These are phyloP conservation scores for Microascus cirrosus DNA, from an alignment of 2,329 filamentous ascomycete genomes.

Conservation along the genomic window DNA sequence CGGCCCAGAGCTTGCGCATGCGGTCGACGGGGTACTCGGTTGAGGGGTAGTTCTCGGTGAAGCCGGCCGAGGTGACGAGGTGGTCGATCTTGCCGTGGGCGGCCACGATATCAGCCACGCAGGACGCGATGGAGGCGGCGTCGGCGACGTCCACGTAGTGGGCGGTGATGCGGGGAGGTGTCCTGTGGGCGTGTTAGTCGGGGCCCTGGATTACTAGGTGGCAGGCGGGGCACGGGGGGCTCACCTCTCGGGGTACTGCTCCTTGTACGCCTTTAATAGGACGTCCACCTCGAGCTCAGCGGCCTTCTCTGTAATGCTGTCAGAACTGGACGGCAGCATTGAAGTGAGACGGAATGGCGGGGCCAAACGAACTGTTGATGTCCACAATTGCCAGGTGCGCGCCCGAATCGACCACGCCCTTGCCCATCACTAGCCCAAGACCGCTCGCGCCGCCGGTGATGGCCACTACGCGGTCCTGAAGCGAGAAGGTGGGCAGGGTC, in stretches of 20 bases:
- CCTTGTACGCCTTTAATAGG: conserved; percentile 64
- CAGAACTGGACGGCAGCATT: too few relatives aligned
- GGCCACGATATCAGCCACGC: conserved; percentile 23
- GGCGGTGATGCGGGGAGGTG: conserved; percentile 65
- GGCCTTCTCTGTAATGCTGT: conserved; percentile 55
- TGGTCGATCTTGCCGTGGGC: conserved; percentile 78
- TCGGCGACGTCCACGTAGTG: conserved; percentile 47
- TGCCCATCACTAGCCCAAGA: conserved; percentile 74
- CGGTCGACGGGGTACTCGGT: conserved; percentile 84
- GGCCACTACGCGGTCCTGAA: conserved; percentile 81
- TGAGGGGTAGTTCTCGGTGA: conserved; percentile 92
- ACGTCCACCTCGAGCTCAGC: conserved; percentile 65
- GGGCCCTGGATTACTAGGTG: background rate
- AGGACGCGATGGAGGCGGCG: conserved; percentile 1
- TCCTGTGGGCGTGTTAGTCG: conserved; percentile 29
- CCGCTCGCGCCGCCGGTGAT: conserved; percentile 86
- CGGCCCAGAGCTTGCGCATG: conserved; percentile 65
- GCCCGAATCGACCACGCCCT: conserved; percentile 80
- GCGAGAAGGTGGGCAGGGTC: conserved; percentile 74
- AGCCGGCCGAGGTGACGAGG: conserved; percentile 90
- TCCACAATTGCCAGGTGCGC: conserved; percentile 88
- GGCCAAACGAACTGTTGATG: conserved; percentile 48
- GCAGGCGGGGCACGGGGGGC: conserved; percentile 9
- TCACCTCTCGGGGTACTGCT: conserved; percentile 66
- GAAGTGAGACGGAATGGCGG: background rate